Conservation (phyloP, 2,329 filamentous ascomycete genomes). For the Thelonectria rubi region DNA sequence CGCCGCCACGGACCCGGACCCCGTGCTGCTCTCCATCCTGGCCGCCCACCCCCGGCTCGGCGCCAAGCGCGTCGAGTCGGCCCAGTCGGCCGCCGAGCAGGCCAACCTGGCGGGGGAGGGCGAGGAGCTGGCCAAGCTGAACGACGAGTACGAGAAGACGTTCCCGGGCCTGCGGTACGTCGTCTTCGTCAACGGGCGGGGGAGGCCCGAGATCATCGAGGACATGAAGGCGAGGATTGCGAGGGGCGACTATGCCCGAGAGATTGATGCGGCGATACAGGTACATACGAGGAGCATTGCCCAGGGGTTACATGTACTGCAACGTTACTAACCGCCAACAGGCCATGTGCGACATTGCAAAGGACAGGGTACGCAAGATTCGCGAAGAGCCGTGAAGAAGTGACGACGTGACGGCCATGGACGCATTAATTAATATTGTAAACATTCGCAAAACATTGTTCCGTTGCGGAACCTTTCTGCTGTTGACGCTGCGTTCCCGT, state of each 20-base stretch:
- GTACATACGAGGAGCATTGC: constrained; percentile 58
- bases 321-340: constrained; percentile 48
- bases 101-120: constrained; percentile 72
- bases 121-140: constrained; percentile 72
- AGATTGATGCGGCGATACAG: constrained; percentile 78
- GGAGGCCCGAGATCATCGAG: constrained; percentile 77
- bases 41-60: constrained; percentile 86
- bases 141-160: constrained; percentile 78
- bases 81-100: constrained; percentile 83
- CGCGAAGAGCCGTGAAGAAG: neutral
- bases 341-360: constrained; percentile 94
- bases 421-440: neutral
- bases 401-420: neutral
- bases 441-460: neutral
- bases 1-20: constrained; percentile 42
- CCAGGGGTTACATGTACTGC: neutral
- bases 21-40: constrained; percentile 75
- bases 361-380: constrained; percentile 70
- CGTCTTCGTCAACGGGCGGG: constrained; percentile 88
- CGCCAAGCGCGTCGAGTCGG: constrained; percentile 82
- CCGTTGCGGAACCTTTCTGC: neutral
- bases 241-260: constrained; percentile 69
- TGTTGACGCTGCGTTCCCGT: neutral
- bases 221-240: constrained; percentile 82
- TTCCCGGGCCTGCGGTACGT: constrained; percentile 90